Evolutionary conservation across 148 eudicot species (phyloP), one percentile per base, ranked within the genome.

Genomic region (Rhododendron vialii): DNA sequence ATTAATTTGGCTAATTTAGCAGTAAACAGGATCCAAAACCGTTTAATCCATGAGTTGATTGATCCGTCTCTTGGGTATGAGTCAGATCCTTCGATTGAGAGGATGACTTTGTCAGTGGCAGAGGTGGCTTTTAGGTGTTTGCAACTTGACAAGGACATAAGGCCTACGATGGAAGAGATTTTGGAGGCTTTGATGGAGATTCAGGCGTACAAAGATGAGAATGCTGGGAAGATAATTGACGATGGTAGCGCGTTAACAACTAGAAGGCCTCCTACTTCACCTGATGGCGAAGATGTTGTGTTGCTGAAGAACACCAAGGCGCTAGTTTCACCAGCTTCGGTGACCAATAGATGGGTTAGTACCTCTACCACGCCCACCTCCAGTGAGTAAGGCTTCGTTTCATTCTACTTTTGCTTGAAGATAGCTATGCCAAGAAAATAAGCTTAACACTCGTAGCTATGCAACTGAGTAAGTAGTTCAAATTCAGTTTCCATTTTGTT

Each of bases 1-100:
- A 91, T 93, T 20, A 93, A 89, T 57, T 83, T 93, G 79, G 88
- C 95, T n/a, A 83, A 85, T 59, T 86, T 92, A 28, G 95, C 94
- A 0, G 83, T 92, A 51, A 89, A 84, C 79, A 84, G 86, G 86
- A 90, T 90, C 74, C 81, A 84, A 47, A 53, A 55, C 18, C 67
- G 73, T 55, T 84, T 83, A 14, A 59, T 88, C 33, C 22, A 61
- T 15, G 90, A 88, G 57, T 36, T 90, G n/a, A 86, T 90, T 55
- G 90, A 90, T 78, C 86, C 89, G 43, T 53, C 65, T 24, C 87
- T 90, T 69, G 90, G 90, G 12, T 90, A 78, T 26, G 89, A 45
- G 18, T 84, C 90, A 69, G 85, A 88, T 55, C 86, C 74, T 14
- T 53, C 59, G 82, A 83, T 88, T 48, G 82, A 59, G 48, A 69